These are phyloP conservation scores for Coemansia sp. DNA, from an alignment of 192 early-diverging fungal species.

Conservation along the genomic window DNA sequence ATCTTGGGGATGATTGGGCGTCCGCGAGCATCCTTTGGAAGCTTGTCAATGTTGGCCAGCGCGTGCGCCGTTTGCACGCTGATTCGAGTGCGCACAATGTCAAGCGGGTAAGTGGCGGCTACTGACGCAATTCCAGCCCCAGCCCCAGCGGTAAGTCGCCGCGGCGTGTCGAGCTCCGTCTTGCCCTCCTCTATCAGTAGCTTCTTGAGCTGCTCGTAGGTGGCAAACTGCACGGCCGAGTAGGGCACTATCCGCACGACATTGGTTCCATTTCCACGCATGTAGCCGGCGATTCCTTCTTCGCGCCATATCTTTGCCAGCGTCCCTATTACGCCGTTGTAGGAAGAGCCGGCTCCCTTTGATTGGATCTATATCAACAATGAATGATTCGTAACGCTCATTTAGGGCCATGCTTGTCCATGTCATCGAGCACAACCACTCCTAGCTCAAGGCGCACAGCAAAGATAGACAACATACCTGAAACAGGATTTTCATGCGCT, in stretches of 20 bases:
- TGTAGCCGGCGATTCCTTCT: constrained; percentile 68
- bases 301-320: constrained; percentile 75
- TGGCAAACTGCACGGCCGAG: constrained; percentile 78
- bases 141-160: constrained; percentile 70
- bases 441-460: background rate
- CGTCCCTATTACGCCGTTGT: constrained; percentile 70
- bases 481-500: constrained; percentile 84
- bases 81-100: constrained; percentile 75
- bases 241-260: constrained; percentile 80
- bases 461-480: constrained; percentile 55
- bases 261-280: constrained; percentile 83
- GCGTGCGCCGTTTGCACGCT: constrained; percentile 69
- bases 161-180: constrained; percentile 67
- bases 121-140: constrained; percentile 76
- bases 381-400: background rate
- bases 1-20: constrained; percentile 58
- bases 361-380: constrained; percentile 51
- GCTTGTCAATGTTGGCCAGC: constrained; percentile 42
- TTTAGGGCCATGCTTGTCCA: background rate
- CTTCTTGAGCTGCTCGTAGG: constrained; percentile 76
- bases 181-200: constrained; percentile 67
- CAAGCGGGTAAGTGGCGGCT: constrained; percentile 74
- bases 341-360: constrained; percentile 57
- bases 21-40: constrained; percentile 48
- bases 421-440: background rate